A percentile compares a stretch with the other conserved stretches of the same genome.
Conservation (phyloP, 2,329 filamentous ascomycete species). For the Fusarium stilboides region DNA sequence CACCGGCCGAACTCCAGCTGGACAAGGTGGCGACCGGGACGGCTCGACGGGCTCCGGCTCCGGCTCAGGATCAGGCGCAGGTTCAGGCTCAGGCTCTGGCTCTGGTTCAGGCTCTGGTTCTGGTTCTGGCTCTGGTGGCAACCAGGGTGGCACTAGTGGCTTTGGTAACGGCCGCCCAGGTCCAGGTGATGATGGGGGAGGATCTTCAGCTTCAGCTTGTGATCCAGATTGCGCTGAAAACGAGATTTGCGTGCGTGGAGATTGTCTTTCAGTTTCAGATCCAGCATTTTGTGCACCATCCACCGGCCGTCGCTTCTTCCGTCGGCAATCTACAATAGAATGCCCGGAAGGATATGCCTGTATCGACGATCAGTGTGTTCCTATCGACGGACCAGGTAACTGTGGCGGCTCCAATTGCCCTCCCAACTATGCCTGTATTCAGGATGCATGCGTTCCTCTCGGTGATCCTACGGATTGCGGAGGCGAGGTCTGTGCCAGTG, state of each 20-base stretch:
- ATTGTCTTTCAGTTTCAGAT: constrained; percentile 16
- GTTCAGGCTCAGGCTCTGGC: background rate
- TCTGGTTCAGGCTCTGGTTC: background rate
- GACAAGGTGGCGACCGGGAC: background rate
- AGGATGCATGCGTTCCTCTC: constrained; percentile 23
- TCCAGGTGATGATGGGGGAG: background rate
- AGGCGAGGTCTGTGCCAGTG: constrained; percentile 9
- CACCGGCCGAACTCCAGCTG: too few relatives aligned
- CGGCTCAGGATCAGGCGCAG: background rate
- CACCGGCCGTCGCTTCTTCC: constrained; percentile 8
- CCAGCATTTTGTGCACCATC: constrained; percentile 17
- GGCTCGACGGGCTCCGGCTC: background rate
- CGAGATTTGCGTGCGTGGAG: constrained; percentile 19
- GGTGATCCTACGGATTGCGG: constrained; percentile 26
- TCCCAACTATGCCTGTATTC: constrained; percentile 26
- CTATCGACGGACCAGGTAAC: constrained; percentile 4
- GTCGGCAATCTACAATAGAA: constrained; percentile 9
- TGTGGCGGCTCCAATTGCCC: constrained; percentile 27
- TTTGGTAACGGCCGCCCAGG: constrained; percentile 9
- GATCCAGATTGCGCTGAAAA: constrained; percentile 5
- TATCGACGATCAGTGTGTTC: constrained; percentile 26
- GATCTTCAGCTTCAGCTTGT: background rate
- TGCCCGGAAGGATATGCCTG: constrained; percentile 30
- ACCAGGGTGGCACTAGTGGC: background rate
- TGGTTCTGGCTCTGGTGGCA: constrained; percentile 7